Base-by-base conservation (phyloP, 2,329 filamentous ascomycete species). In the Fusarium chlamydosporum region DNA sequence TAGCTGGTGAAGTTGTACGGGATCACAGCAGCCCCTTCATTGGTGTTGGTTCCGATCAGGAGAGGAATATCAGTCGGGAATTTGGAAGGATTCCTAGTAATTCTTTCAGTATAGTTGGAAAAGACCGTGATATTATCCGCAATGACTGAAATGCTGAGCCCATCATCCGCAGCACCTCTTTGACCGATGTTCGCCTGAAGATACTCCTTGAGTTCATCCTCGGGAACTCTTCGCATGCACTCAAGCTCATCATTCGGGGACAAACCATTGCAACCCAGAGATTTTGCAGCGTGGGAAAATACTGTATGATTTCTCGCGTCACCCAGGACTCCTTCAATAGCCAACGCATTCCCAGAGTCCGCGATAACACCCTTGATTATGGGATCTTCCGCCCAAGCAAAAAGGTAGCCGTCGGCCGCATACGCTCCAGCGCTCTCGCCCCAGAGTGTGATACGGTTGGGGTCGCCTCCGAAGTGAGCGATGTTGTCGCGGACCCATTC, bases 401-500 rank as follows among this genome's bases (percentile, higher is more conserved):
- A 71, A 0, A 71, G 55, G 23, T 71, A 70, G 1, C 68, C 62
- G 11, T 71, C 68, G 7, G 40, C 52, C 1, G 52, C 52, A 16
- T 71, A 71, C 7, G 61, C 68, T 2, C 61, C 56, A 4, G 68
- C 69, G 7, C 68, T 71, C 7, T 71, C 65, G 0, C 69, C 69
- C 68, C 69, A 72, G 5, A 71, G 65, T 1, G 29, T 56, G 5
- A 72, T 72, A 10, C 68, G 68, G 7, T 50, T 6, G 4, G 65
- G 69, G 18, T 71, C 68, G 0, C 68, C 68, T 6, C 68, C 68
- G 7, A 71, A 72, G 12, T 23, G 52, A 43, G 61, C 68, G 34
- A 70, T 67, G 7, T 72, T 71, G 10, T 53, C 53, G 0, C 54
- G 61, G 5, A 72, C 68, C 68, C 68, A 71, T 57, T 71, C 68